phyloP scores from a whole-genome alignment of 352 stramenopile genomes.

The Globisporangium echinulatum region DNA sequence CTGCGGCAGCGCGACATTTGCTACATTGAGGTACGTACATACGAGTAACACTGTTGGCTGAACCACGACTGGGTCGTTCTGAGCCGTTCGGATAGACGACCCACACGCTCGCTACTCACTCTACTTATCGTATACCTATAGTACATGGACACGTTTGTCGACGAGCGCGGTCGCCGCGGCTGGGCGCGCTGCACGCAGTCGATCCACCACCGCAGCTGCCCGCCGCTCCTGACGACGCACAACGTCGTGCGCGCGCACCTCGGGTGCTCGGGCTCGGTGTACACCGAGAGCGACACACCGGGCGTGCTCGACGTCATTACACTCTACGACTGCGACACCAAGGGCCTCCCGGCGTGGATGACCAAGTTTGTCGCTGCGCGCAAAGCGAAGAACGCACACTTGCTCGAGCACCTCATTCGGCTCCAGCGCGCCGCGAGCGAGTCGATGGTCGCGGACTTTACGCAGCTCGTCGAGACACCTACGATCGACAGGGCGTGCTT shows the following conservation, averaged over 20 bases:
- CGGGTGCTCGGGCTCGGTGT: slow-evolving; percentile 53
- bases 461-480: slow-evolving; percentile 18
- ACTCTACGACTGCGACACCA: slow-evolving; percentile 57
- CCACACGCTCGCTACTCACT: not conserved
- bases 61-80: no score
- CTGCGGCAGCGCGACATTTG: slow-evolving; percentile 50
- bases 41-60: no score
- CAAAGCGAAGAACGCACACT: slow-evolving; percentile 54
- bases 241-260: slow-evolving; percentile 48
- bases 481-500: slow-evolving; percentile 30
- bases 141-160: slow-evolving; percentile 60
- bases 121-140: not conserved
- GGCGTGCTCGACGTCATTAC: slow-evolving; percentile 46
- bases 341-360: slow-evolving; percentile 55
- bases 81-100: no score
- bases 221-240: slow-evolving; percentile 40
- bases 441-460: slow-evolving; percentile 32
- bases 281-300: slow-evolving; percentile 47
- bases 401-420: slow-evolving; percentile 58
- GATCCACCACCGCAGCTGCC: slow-evolving; percentile 57
- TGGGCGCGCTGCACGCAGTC: slow-evolving; percentile 62
- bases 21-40: slow-evolving; percentile 37
- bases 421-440: slow-evolving; percentile 46
- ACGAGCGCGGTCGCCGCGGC: slow-evolving; percentile 42
- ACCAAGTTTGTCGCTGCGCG: slow-evolving; percentile 48